These are phyloP conservation scores for Aplosporella prunicola DNA, from an alignment of 2,329 filamentous ascomycete species.

Conservation along the genomic window DNA sequence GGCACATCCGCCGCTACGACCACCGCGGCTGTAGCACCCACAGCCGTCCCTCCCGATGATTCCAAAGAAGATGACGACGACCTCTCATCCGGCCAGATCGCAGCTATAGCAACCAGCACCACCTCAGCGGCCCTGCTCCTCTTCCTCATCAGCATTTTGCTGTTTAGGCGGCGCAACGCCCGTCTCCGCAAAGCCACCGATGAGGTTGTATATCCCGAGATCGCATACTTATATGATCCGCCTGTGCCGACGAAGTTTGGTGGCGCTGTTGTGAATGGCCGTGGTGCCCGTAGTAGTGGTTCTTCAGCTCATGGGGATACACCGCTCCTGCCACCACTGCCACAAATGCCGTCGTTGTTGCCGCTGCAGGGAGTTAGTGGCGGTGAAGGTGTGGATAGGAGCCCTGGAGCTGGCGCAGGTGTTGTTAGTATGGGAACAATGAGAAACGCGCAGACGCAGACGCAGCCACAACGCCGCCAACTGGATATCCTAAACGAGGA, in stretches of 20 bases:
- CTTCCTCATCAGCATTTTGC: conserved; percentile 23
- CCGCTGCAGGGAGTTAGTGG: no score
- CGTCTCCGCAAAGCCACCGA: conserved; percentile 14
- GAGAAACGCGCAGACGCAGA: neutral
- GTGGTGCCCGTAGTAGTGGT: neutral
- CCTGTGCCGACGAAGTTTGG: conserved; percentile 2
- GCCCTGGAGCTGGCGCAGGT: no score
- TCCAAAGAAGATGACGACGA: conserved; percentile 10
- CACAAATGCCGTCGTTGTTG: neutral
- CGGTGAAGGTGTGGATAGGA: no score
- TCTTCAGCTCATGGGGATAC: no score
- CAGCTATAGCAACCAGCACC: conserved; percentile 26
- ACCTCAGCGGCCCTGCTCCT: conserved; percentile 25
- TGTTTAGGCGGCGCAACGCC: conserved; percentile 21
- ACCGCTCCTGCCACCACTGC: neutral
- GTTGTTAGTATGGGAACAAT: no score
- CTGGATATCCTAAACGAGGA: conserved; percentile 4
- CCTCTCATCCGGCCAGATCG: conserved; percentile 23
- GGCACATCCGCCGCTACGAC: conserved; percentile 5
- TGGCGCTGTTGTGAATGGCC: neutral
- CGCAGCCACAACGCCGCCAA: no score
- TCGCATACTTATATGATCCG: conserved; percentile 27
- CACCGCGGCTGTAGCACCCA: neutral
- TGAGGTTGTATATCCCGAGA: conserved; percentile 23
- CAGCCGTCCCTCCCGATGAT: conserved; percentile 11